Evolutionary conservation across 2,329 filamentous ascomycete genomes (phyloP).

Genomic region (Talaromyces atroroseus): DNA sequence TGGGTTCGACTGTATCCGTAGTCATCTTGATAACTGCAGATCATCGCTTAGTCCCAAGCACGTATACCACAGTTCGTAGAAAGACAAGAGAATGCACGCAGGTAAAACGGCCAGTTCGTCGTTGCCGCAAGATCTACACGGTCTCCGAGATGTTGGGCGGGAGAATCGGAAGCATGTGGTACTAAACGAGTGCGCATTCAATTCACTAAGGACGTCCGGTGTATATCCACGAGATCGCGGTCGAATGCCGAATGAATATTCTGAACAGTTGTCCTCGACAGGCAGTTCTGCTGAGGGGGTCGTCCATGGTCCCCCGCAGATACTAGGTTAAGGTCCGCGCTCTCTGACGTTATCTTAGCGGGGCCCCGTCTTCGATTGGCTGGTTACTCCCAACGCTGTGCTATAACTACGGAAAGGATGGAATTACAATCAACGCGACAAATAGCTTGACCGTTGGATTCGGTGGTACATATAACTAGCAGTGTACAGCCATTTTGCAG

Average conservation of each 20-base stretch:
- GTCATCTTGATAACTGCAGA: conserved; percentile 33
- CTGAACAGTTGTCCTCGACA: not conserved
- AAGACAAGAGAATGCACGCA: not conserved
- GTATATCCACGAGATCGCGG: not conserved
- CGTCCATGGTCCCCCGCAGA: not conserved
- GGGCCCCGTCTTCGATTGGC: not conserved
- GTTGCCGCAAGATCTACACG: not conserved
- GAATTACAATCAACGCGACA: not conserved
- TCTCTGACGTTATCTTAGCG: not conserved
- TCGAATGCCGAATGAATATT: not conserved
- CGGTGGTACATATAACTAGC: conserved; percentile 4
- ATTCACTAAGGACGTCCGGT: not conserved
- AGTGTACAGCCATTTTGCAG: conserved; percentile 1
- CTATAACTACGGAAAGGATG: not conserved
- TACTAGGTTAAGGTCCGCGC: not conserved
- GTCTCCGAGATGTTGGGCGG: not conserved
- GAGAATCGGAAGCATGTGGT: not conserved
- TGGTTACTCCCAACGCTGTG: not conserved
- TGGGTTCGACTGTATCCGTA: conserved; percentile 34
- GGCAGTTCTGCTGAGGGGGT: not conserved
- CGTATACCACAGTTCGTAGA: not conserved
- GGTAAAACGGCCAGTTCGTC: not conserved
- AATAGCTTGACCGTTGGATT: not conserved
- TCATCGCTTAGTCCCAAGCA: conserved; percentile 26
- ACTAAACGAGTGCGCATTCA: not conserved